Base-by-base conservation (phyloP, 169 alveolate genomes). In the Toxoplasma gondii region DNA sequence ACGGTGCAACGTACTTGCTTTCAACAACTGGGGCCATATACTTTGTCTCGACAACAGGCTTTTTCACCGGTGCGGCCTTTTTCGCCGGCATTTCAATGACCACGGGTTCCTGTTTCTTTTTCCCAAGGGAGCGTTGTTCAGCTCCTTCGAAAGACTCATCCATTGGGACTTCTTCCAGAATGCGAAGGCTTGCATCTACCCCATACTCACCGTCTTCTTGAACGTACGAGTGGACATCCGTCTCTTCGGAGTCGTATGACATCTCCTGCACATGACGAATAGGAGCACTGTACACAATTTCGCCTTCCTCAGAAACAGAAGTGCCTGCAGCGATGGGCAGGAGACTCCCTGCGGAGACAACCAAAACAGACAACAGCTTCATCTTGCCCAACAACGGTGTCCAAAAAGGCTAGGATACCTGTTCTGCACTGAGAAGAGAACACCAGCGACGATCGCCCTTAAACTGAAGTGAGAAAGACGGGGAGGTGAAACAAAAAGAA, bases 1-100 rank as follows among this genome's bases (percentile, higher is more conserved):
- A 19, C 43, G 86, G 86, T 19, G 86, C 86, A n/a, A 45, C 86
- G 86, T 78, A 78, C 86, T 78, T 78, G 1, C 39, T 78, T 45
- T 78, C 49, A 19, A 31, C 86, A 45, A 78, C 86, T 64, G 74
- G 74, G 24, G 86, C 86, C 86, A 78, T n/a, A 19, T 78, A 78
- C 86, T 78, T 78, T 16, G 86, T 78, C 86, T 78, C 49, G 86
- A 78, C 86, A 38, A 78, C 86, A 27, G 74, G 74, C 22, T n/a
- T 38, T 45, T 36, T 78, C 45, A 78, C 86, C 16, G 86, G 86
- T 1, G 86, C 86, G 44, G 22, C 86, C 86, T 78, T 78, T 45
- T 78, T 78, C 86, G 45, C 86, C 49, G 86, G 86, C 27, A n/a
- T 45, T n/a, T 41, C 86, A 38, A 78, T 45, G n/a, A 78, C 45